Percentiles rank a stretch among this genome's conserved stretches.
Conservation (phyloP, 2,329 filamentous ascomycete species). For the Zymoseptoria crescenta region DNA sequence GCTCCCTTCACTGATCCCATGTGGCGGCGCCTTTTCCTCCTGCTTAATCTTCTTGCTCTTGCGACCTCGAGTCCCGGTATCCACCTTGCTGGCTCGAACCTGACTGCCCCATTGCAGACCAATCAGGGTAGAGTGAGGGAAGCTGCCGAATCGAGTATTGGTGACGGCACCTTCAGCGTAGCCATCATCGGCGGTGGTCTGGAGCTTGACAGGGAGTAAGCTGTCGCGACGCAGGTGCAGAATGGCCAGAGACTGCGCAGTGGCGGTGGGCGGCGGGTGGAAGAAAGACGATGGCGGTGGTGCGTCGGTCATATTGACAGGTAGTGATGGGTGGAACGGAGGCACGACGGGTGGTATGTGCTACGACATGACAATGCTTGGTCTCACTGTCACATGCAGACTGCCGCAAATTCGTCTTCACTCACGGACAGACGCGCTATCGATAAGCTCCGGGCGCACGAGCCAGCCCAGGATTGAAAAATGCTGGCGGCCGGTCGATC, state of each 20-base stretch:
- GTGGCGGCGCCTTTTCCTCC: slow-evolving; percentile 23
- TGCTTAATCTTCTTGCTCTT: slow-evolving; percentile 50
- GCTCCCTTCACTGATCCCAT: not conserved
- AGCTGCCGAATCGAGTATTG: slow-evolving; percentile 88
- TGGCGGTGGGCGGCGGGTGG: slow-evolving; percentile 56
- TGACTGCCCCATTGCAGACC: slow-evolving; percentile 84
- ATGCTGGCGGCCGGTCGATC: too few species aligned
- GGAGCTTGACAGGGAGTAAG: slow-evolving; percentile 62
- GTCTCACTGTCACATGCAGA: not conserved
- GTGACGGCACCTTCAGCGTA: slow-evolving; percentile 46
- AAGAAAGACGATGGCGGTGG: slow-evolving; percentile 63
- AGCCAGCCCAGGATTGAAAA: not conserved
- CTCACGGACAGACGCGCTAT: not conserved
- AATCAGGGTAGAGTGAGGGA: slow-evolving; percentile 48
- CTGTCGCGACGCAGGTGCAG: slow-evolving; percentile 84
- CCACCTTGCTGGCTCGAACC: slow-evolving; percentile 78
- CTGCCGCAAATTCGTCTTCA: not conserved
- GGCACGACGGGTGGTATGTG: not conserved
- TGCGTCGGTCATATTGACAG: slow-evolving; percentile 3
- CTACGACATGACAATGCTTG: not conserved
- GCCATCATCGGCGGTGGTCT: slow-evolving; percentile 32
- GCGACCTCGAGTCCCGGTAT: slow-evolving; percentile 80
- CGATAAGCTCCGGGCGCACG: not conserved
- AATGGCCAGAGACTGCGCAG: slow-evolving; percentile 64
- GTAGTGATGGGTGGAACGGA: not conserved